Conservation (phyloP, 768 basidiomycete genomes). For the Phanerochaete sordida region DNA sequence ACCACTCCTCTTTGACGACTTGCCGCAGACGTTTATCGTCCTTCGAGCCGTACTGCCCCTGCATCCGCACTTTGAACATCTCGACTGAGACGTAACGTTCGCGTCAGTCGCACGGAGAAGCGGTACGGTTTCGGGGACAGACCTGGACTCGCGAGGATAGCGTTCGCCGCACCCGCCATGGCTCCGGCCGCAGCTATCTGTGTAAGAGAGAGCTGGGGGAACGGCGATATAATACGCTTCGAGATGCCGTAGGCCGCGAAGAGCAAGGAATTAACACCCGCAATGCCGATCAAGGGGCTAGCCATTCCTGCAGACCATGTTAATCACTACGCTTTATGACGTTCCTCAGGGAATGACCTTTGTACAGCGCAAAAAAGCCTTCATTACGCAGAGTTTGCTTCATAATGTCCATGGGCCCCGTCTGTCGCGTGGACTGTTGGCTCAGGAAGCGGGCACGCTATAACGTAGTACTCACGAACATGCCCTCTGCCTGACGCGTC, state of each 20-base stretch:
- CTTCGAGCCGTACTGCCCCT: conserved; percentile 85
- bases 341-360: conserved; percentile 50
- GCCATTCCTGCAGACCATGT: conserved; percentile 65
- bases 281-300: conserved; percentile 87
- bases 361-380: conserved; percentile 91
- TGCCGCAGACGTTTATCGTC: conserved; percentile 74
- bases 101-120: background rate
- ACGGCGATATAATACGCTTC: conserved; percentile 83
- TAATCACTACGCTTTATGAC: background rate
- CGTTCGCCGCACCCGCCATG: conserved; percentile 90
- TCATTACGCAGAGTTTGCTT: conserved; percentile 78
- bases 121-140: conserved; percentile 9
- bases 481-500: conserved; percentile 52
- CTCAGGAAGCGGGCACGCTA: background rate
- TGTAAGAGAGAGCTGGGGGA: conserved; percentile 72
- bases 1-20: conserved; percentile 82
- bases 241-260: conserved; percentile 90
- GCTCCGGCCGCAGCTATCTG: conserved; percentile 84
- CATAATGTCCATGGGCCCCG: conserved; percentile 92
- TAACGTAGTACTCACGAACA: conserved; percentile 67
- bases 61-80: conserved; percentile 99
- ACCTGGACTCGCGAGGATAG: conserved; percentile 90
- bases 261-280: conserved; percentile 93
- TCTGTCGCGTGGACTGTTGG: conserved; percentile 41
- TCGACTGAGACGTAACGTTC: conserved; percentile 55